Base-by-base conservation (phyloP, 2,329 filamentous ascomycete genomes). In the Claviceps pazoutovae region DNA sequence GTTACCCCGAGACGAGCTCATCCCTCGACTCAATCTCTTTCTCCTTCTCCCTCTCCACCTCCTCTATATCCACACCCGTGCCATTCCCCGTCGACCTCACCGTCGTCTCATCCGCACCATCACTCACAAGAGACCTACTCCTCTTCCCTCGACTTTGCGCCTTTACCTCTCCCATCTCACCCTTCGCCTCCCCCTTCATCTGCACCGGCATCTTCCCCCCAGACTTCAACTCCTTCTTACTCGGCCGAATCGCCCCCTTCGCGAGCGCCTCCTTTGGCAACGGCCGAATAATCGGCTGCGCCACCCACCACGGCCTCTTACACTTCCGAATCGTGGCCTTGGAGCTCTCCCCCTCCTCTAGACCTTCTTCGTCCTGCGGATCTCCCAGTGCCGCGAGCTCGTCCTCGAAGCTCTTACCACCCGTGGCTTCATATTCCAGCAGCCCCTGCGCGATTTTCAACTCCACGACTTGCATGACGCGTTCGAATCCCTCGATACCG, bases 281-380 rank as follows among this genome's bases (percentile, higher is more conserved):
- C 42, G 89, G 90, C 52, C 90, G 74, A 6, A 96, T 78, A 60
- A 95, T 87, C 4, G 91, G 84, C 70, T 97, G 90, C 50, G 83
- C 88, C 4, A 95, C 76, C 88, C 88, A 96, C 79, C 83, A 96
- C 1, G 90, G 90, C 56, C 88, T 72, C 64, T 82, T 84, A 62
- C 88, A 95, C 54, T 79, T 73, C 51, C 77, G 79, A 26, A 93
- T 81, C 1, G 85, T 82, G 8, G 78, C 81, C 17, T 80, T 69
- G 4, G 83, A 85, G 64, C 77, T 83, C 61, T 81, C 74, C 0
- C 69, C 68, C 46, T 76, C 73, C 1, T 76, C 74, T 4, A 30
- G 19, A 39, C 66, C 64, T 5, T 62, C 66, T 2, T 63, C 62
- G 1, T 60, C 63, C 1, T 61, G 59, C 9, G 57, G 58, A 9